Conservation (phyloP, 1,284 basidiomycete species). For the Vanrija humicola region DNA sequence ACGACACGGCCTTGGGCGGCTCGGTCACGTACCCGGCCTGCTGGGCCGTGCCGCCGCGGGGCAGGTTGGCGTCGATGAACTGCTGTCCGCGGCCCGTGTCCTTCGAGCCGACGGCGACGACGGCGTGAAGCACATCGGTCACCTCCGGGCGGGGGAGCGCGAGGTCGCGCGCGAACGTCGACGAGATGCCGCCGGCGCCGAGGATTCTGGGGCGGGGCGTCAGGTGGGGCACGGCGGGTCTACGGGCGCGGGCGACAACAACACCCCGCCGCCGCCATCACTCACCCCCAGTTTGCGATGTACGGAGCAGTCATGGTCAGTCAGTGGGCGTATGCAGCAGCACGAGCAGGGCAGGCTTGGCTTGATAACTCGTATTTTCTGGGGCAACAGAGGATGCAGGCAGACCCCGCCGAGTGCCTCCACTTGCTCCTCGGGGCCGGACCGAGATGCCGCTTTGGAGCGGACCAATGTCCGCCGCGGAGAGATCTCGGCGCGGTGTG, state of each 20-base stretch:
- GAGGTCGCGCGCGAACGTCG: slow-evolving; percentile 48
- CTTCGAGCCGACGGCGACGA: slow-evolving; percentile 50
- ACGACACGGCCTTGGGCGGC: slow-evolving; percentile 34
- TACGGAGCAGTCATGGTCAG: slow-evolving; percentile 8
- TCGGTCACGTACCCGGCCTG: slow-evolving; percentile 23
- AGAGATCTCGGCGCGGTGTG: no score
- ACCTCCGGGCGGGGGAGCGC: slow-evolving; percentile 39
- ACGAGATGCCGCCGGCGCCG: slow-evolving; percentile 34
- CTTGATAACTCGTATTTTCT: not conserved
- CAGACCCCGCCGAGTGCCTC: no score
- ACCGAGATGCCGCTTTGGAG: no score
- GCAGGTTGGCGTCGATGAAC: slow-evolving; percentile 44
- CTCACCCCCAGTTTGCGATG: slow-evolving; percentile 12
- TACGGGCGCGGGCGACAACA: no score
- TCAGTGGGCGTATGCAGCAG: no score
- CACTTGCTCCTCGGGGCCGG: no score
- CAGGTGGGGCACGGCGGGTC: not conserved
- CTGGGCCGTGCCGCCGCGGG: slow-evolving; percentile 32
- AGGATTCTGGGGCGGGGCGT: slow-evolving; percentile 11
- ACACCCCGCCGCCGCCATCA: not conserved
- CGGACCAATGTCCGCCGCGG: no score
- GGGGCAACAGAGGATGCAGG: no score
- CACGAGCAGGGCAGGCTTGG: no score
- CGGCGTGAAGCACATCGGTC: slow-evolving; percentile 48
- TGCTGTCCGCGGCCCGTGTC: slow-evolving; percentile 40